phyloP scores from a whole-genome alignment of 2,329 filamentous ascomycete species.

The Sclerotinia spermophila region DNA sequence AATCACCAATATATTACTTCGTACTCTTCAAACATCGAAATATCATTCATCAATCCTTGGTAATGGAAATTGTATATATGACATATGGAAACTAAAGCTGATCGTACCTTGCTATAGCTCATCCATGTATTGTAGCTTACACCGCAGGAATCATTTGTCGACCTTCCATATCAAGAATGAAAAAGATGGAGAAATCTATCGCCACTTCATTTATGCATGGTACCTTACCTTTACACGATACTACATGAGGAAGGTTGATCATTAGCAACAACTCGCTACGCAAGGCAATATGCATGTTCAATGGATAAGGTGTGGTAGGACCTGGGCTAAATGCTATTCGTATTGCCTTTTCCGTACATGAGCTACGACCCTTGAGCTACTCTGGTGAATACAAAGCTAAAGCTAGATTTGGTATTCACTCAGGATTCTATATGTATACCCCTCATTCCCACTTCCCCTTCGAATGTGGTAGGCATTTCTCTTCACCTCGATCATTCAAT shows the following conservation, averaged over 20 bases:
- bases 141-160: neutral
- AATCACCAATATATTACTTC: neutral
- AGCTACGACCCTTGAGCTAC: neutral
- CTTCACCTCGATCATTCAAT: neutral
- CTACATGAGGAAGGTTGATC: constrained; percentile 10
- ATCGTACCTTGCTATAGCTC: neutral
- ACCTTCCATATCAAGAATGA: constrained; percentile 10
- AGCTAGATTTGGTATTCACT: neutral
- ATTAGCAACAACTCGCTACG: neutral
- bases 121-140: neutral
- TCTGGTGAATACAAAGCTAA: neutral
- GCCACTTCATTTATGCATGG: neutral
- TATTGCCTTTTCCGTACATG: neutral
- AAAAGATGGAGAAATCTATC: neutral
- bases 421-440: neutral
- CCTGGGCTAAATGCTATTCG: neutral
- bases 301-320: constrained; percentile 13
- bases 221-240: constrained; percentile 14
- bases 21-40: neutral
- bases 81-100: neutral
- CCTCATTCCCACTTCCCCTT: neutral
- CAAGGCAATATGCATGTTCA: neutral
- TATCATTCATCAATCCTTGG: neutral
- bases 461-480: neutral
- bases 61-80: neutral